Conservation (phyloP, 148 eudicot species). For the Gaultheria prostrata region DNA sequence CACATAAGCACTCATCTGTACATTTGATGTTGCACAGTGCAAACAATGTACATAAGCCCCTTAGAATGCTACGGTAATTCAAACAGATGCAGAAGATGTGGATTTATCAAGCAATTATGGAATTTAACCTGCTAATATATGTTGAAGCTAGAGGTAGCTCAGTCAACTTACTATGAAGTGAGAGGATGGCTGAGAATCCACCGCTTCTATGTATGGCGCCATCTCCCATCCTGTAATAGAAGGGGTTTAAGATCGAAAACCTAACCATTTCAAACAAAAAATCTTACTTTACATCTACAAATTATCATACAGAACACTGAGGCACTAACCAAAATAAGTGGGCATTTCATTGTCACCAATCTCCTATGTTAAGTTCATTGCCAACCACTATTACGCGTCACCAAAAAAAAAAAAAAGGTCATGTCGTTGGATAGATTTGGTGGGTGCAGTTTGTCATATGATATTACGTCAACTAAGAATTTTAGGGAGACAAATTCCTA, state of each 20-base stretch:
- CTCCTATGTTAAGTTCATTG: not conserved
- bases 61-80: not conserved
- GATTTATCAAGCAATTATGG: not conserved
- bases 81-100: not conserved
- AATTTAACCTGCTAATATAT: not conserved
- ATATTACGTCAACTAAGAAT: not conserved
- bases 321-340: not conserved
- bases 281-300: not conserved
- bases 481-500: not conserved
- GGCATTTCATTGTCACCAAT: not conserved
- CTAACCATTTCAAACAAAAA: not conserved
- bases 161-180: constrained; percentile 60
- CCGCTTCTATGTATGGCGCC: constrained; percentile 95
- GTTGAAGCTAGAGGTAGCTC: not conserved
- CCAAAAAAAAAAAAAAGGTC: not conserved
- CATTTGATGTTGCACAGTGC: not conserved
- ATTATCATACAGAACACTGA: not conserved
- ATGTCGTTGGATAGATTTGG: too few relatives aligned
- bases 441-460: not conserved
- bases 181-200: constrained; percentile 79
- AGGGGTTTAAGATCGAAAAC: constrained; percentile 8
- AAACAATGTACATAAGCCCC: not conserved
- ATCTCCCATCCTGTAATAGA: constrained; percentile 77
- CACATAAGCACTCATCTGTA: not conserved
- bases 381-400: not conserved